Conservation (phyloP, 805 yeast species). For the Candida boleticola region DNA sequence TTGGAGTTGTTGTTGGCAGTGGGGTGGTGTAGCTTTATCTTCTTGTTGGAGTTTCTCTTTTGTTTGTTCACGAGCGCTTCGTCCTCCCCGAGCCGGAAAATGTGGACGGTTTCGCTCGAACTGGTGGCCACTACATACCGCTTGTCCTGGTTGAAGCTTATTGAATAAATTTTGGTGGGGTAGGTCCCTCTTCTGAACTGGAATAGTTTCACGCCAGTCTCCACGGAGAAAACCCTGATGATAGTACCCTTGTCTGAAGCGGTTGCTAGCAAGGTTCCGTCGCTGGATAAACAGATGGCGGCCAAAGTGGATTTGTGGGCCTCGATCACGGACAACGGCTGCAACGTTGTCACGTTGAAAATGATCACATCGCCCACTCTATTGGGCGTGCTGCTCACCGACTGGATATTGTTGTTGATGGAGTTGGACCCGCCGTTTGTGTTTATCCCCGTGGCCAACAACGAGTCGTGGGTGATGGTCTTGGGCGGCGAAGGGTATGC, state of each 20-base stretch:
- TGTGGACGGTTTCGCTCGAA: conserved; percentile 89
- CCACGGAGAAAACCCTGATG: conserved; percentile 73
- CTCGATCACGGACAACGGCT: conserved; percentile 76
- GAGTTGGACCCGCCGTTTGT: conserved; percentile 42
- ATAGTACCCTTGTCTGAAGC: conserved; percentile 91
- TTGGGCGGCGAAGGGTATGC: conserved; percentile 81
- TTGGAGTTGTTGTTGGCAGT: not conserved
- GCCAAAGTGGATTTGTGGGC: conserved; percentile 84
- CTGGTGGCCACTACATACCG: conserved; percentile 77
- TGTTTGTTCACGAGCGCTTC: conserved; percentile 41
- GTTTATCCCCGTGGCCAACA: conserved; percentile 39
- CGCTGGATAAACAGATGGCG: conserved; percentile 62
- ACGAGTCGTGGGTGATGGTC: conserved; percentile 41
- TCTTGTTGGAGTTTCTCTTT: conserved; percentile 18
- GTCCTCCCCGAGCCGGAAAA: conserved; percentile 69
- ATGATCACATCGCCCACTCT: conserved; percentile 71
- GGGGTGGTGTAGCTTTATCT: conserved; percentile 7
- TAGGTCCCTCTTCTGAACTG: conserved; percentile 87
- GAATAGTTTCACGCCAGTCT: conserved; percentile 57
- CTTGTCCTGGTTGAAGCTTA: conserved; percentile 72
- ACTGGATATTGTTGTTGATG: conserved; percentile 36
- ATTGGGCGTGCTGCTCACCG: conserved; percentile 41
- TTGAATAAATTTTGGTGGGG: conserved; percentile 73
- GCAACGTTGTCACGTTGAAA: conserved; percentile 71
- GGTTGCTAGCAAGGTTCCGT: conserved; percentile 81